Conservation (phyloP, 768 basidiomycete species). For the Tephrocybe rancida region DNA sequence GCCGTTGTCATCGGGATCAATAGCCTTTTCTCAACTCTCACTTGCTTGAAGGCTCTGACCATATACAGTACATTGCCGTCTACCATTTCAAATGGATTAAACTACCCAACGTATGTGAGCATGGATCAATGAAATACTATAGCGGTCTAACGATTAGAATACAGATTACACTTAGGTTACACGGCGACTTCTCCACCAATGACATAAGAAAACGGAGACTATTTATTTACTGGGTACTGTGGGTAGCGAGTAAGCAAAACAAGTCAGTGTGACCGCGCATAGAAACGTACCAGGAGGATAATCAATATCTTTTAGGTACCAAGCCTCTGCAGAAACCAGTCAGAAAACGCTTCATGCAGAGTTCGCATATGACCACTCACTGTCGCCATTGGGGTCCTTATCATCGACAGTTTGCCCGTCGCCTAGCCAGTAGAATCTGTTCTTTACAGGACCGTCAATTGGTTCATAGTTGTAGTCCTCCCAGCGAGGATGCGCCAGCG, state of each 20-base stretch:
- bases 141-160: too few relatives aligned
- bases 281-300: conserved; percentile 42
- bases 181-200: neutral
- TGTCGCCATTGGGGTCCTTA: conserved; percentile 31
- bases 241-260: neutral
- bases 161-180: neutral
- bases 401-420: conserved; percentile 62
- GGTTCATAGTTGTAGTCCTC: conserved; percentile 62
- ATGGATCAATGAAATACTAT: neutral
- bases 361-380: conserved; percentile 20
- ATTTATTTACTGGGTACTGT: conserved; percentile 6
- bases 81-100: too few relatives aligned
- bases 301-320: conserved; percentile 51
- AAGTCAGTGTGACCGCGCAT: neutral
- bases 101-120: too few relatives aligned
- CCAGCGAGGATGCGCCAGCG: conserved; percentile 60
- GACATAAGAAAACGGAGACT: neutral
- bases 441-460: conserved; percentile 38
- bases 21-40: neutral
- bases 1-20: neutral
- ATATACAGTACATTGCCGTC: neutral
- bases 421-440: conserved; percentile 62
- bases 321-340: conserved; percentile 35
- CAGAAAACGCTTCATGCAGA: neutral
- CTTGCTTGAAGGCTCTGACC: too few relatives aligned